A percentile compares a stretch with the other conserved stretches of the same genome.
Conservation (phyloP, 2,329 filamentous ascomycete genomes). For the Neoscytalidium dimidiatum region DNA sequence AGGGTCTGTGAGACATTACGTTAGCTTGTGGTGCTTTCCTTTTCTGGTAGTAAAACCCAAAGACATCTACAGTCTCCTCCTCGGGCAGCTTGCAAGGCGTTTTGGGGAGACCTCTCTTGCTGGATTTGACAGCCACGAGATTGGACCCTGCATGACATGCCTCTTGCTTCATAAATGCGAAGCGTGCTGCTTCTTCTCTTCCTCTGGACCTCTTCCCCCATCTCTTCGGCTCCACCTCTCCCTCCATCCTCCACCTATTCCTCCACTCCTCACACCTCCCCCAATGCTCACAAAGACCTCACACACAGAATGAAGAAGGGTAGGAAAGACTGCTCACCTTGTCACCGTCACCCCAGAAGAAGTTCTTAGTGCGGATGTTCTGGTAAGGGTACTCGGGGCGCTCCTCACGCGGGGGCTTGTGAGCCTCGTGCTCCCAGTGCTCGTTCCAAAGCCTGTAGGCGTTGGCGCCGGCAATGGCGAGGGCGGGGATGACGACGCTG, state of each 20-base stretch:
- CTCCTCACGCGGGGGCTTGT: slow-evolving; percentile 86
- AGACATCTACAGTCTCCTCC: background rate
- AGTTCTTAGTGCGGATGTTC: slow-evolving; percentile 98
- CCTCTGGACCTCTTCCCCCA: background rate
- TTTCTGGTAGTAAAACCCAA: background rate
- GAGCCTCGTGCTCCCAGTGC: slow-evolving; percentile 94
- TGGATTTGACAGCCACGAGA: too few relatives aligned
- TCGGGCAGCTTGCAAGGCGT: background rate
- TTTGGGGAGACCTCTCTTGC: background rate
- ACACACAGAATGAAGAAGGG: background rate
- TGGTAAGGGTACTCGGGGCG: slow-evolving; percentile 92
- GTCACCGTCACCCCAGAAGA: slow-evolving; percentile 90
- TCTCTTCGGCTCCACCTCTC: too few relatives aligned
- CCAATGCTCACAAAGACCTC: too few relatives aligned
- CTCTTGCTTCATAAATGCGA: background rate
- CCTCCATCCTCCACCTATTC: too few relatives aligned
- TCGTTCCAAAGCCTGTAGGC: slow-evolving; percentile 90
- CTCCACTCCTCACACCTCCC: too few relatives aligned
- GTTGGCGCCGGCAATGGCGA: slow-evolving; percentile 74
- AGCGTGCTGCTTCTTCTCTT: background rate
- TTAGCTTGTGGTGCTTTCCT: background rate
- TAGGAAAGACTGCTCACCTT: slow-evolving; percentile 63
- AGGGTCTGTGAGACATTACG: slow-evolving; percentile 40
- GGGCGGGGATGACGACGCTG: slow-evolving; percentile 73
- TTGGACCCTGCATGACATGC: background rate